phyloP scores from a whole-genome alignment of 805 yeast species.

The Candida pseudoglaebosa region DNA sequence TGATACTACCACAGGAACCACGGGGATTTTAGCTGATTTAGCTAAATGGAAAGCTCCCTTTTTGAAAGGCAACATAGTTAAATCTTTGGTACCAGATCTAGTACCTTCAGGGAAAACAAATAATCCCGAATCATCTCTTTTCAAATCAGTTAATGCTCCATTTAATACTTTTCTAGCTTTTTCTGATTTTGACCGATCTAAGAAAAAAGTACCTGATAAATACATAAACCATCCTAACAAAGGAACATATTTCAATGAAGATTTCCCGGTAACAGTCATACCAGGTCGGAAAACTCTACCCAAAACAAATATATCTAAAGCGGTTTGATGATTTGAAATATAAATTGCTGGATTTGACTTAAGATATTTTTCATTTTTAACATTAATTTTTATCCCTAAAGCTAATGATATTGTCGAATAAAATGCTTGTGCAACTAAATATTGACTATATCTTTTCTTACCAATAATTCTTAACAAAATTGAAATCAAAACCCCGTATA shows the following conservation, averaged over 20 bases:
- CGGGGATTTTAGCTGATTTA: conserved; percentile 83
- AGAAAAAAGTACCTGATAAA: conserved; percentile 83
- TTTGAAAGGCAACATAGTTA: conserved; percentile 81
- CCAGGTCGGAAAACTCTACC: conserved; percentile 85
- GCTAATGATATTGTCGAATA: conserved; percentile 55
- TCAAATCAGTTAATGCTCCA: conserved; percentile 60
- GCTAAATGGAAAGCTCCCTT: conserved; percentile 99
- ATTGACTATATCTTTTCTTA: conserved; percentile 78
- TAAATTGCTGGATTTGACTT: conserved; percentile 64
- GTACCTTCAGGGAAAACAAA: conserved; percentile 98
- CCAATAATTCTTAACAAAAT: conserved; percentile 62
- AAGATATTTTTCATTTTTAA: conserved; percentile 63
- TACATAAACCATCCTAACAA: conserved; percentile 97
- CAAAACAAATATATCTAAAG: conserved; percentile 74
- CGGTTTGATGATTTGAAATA: conserved; percentile 87
- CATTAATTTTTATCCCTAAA: conserved; percentile 66
- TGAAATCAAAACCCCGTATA: conserved; percentile 78
- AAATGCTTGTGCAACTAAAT: conserved; percentile 83
- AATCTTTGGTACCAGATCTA: conserved; percentile 68
- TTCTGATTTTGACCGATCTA: conserved; percentile 75
- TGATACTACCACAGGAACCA: conserved; percentile 83
- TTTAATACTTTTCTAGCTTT: conserved; percentile 75
- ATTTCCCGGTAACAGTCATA: conserved; percentile 90
- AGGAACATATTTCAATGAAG: conserved; percentile 78
- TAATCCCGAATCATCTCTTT: conserved; percentile 62